Evolutionary conservation across 306 rosid genomes (phyloP), one percentile per base, ranked within the genome.

Genomic region (Lathyrus aphaca): DNA sequence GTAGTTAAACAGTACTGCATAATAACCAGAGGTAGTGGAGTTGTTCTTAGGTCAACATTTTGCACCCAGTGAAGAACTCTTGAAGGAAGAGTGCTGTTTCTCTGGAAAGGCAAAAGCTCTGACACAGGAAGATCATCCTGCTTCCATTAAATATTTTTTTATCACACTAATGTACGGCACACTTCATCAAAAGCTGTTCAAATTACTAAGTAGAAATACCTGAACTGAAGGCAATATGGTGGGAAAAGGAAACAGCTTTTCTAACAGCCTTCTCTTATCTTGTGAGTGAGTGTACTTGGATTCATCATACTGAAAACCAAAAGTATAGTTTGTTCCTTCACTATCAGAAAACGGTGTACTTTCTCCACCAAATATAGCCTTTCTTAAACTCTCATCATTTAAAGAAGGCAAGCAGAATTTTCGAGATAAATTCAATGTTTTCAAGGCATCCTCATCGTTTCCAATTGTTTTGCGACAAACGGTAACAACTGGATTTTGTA

Each of bases 91-190:
- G 92, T 90, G 88, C 97, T 82, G 77, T 90, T 94, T 85, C 88
- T 88, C 87, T 94, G 98, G 85, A 84, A 87, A 79, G 98, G 98
- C 63, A 94, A 80, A 77, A 88, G 92, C 82, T 90, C 92, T 35
- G 97, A 90, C 80, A 87, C 82, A 16, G 75, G 75, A 79, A 82
- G 79, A 79, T 82, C 87, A 78, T 84, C 97, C 98, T 94, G 95
- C 53, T 77, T 70, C 81, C 53, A 86, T 79, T 14, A 67, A 53
- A 73, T 53, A 48, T n/a, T 55, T 39, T 45, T 83, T 64, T 43
- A 71, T 71, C 46, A 77, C 32, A 64, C 53, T 64, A 35, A 65
- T 66, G 43, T 42, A 81, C 68, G 51, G 67, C 62, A 77, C 73
- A 63, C 72, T 57, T 63, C 42, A 76, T 10, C 72, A 50, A 62